Evolutionary conservation across 78 protist species (phyloP), one percentile per base, ranked within the genome.

Genomic region (Mantamonas sphyraenae): DNA sequence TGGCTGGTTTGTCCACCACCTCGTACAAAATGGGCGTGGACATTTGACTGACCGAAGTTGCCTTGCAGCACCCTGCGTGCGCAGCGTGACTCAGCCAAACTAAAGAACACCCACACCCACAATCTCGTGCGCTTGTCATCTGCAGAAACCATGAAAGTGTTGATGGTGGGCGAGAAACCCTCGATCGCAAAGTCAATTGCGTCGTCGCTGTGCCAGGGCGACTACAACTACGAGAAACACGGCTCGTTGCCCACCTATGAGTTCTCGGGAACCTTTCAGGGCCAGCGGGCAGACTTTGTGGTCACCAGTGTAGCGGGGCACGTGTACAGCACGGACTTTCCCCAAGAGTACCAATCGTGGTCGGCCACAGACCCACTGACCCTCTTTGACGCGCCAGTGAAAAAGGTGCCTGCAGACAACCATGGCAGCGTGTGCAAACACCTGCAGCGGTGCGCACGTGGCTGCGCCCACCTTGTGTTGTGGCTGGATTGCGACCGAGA

Each of bases 401-500:
- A 3, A 7, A 58, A 58, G 39, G 12, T 10, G 14, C 28, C 3
- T 2, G 35, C 63, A n/a, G 28, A 58, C 20, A n/a, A n/a, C 17
- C 14, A 58, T 5, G 68, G 17, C 3, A 43, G 58, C 47, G 59
- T 72, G 30, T 34, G 53, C 57, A 3, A 19, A 14, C 76, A 73
- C 68, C 62, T 82, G 20, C 55, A 2, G 24, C 20, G 5, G 24
- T 73, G 17, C 31, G 77, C 79, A 1, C 0, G 19, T n/a, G 74
- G 57, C 42, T 3, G 50, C 24, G 73, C 47, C 50, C 24, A 53
- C 40, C 74, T 89, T 5, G 77, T 89, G 17, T 68, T 90, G 24
- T 84, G 82, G 79, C 78, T 90, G 28, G 94, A 90, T 66, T 80
- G 80, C 65, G 94, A 90, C 74, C 40, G 83, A 3, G 94, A 90